A percentile compares a stretch with the other conserved stretches of the same genome.
Conservation (phyloP, 257 asterid genomes). For the Rubia yunnanensis region DNA sequence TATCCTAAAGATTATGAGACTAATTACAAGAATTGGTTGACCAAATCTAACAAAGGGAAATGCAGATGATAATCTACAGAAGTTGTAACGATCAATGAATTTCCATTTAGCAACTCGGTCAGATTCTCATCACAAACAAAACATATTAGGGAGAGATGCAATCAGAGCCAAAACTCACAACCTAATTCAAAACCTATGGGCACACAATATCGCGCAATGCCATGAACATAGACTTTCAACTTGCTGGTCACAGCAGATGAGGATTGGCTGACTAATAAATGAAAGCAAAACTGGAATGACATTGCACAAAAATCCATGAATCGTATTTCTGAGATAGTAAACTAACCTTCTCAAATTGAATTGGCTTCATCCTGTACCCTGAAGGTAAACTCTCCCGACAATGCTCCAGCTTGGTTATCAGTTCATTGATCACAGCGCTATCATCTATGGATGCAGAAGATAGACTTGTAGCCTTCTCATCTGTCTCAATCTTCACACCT, state of each 20-base stretch:
- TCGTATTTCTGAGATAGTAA: background rate
- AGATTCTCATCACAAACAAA: background rate
- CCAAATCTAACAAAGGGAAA: background rate
- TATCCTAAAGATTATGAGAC: no score
- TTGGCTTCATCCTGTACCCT: conserved; percentile 72
- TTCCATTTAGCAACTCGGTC: background rate
- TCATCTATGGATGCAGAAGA: conserved; percentile 75
- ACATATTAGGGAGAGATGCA: background rate
- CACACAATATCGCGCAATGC: background rate
- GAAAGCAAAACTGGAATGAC: no score
- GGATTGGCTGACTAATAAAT: background rate
- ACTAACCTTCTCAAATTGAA: conserved; percentile 85
- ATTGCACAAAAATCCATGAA: no score
- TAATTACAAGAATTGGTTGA: background rate
- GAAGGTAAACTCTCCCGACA: conserved; percentile 40
- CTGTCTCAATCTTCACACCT: conserved; percentile 74
- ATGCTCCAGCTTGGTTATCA: conserved; percentile 61
- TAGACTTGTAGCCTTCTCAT: conserved; percentile 80
- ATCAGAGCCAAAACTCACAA: background rate
- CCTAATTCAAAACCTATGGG: background rate
- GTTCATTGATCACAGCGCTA: conserved; percentile 58
- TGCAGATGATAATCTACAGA: background rate
- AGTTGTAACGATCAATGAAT: background rate
- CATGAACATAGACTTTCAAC: background rate
- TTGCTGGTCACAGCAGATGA: background rate